Evolutionary conservation across 2,329 filamentous ascomycete genomes (phyloP).

Genomic region (Tolypocladium tundrense): DNA sequence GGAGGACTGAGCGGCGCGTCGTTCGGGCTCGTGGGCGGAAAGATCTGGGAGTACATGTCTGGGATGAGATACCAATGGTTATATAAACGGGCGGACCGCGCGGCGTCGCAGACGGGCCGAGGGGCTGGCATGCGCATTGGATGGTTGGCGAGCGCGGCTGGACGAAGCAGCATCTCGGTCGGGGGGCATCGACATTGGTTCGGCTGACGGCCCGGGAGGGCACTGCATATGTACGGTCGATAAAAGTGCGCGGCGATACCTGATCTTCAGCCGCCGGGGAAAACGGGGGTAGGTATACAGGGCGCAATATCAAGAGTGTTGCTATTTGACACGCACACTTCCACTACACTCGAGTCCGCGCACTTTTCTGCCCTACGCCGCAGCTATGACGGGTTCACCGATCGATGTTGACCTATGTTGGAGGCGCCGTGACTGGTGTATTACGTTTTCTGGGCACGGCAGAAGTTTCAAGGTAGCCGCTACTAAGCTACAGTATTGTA

Average conservation of each 20-base stretch:
- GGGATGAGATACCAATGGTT: background rate
- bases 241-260: background rate
- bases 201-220: background rate
- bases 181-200: background rate
- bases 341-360: too few species aligned
- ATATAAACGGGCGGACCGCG: background rate
- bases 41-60: background rate
- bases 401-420: background rate
- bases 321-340: too few species aligned
- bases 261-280: background rate
- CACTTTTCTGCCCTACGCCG: too few species aligned
- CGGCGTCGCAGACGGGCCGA: background rate
- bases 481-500: background rate
- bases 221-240: background rate
- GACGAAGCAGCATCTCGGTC: background rate
- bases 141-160: background rate
- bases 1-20: slow-evolving; percentile 19
- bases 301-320: background rate
- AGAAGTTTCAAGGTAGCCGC: background rate
- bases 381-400: background rate
- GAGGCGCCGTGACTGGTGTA: background rate
- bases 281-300: background rate
- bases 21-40: background rate
- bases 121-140: background rate
- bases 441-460: background rate